Base-by-base conservation (phyloP, 257 asterid species). In the Plantago major region DNA sequence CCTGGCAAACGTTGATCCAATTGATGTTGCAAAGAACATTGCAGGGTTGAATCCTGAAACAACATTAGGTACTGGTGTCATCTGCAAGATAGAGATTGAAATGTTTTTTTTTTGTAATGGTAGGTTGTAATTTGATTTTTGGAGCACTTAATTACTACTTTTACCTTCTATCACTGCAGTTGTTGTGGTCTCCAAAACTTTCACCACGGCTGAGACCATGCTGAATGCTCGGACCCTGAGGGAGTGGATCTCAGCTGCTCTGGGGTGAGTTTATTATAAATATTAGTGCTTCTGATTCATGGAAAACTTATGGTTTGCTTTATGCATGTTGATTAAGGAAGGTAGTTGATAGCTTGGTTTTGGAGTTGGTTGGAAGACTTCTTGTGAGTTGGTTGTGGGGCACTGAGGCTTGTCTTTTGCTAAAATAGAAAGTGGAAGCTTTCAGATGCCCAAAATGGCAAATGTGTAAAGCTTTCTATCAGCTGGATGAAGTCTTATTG, bases 191-290 rank as follows among this genome's bases (percentile, higher is more conserved):
- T 93, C 99, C 18, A 93, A 89, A 72, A 93, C 97, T 60, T 93
- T 93, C 78, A 93, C 97, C 58, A 93, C 99, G 40, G 99, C 99
- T 60, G 99, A 93, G 75, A 93, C 99, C 58, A 93, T 93, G 97
- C 78, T 93, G 73, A 93, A 93, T 67, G 97, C 99, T 38, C 84
- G 99, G 55, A 89, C 97, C 42, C 61, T 93, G 71, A 89, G 97
- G 81, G 96, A 93, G 82, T 93, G 99, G 99, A 93, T 93, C 58
- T 85, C 95, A 7, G 76, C 92, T 43, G 78, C 95, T 62, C 74
- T 93, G 81, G 99, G 99, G 97, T 89, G 71, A 76, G 91, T 71
- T 18, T 42, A 49, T 46, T 42, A 54, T 19, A 46, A 56, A 50
- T 17, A n/a, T 18, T 44, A 33, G 63, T 45, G 52, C 46, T 33